Conservation (phyloP, 176 grass and related monocot genomes). For the Oryza officinalis region DNA sequence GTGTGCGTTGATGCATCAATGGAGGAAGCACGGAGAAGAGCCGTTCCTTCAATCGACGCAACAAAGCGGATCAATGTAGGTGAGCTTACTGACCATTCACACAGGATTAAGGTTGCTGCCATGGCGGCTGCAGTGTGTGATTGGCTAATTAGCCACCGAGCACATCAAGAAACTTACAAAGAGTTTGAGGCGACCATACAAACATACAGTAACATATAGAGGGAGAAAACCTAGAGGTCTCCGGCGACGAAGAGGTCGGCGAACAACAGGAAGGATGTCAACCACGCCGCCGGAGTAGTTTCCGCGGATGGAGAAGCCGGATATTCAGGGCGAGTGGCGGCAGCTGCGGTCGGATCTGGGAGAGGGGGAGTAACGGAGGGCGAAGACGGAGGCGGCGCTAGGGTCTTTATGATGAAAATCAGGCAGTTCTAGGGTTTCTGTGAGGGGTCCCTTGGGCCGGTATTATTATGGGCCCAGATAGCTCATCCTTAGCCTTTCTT, state of each 20-base stretch:
- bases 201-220: neutral
- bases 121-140: slow-evolving; percentile 39
- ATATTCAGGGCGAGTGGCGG: neutral
- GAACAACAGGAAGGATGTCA: neutral
- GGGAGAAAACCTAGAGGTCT: neutral
- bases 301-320: neutral
- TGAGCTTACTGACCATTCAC: slow-evolving; percentile 69
- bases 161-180: neutral
- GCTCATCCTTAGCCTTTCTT: too few relatives aligned
- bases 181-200: neutral
- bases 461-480: neutral
- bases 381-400: neutral
- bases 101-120: slow-evolving; percentile 34
- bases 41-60: slow-evolving; percentile 34
- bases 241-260: neutral
- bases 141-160: slow-evolving; percentile 67
- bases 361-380: neutral
- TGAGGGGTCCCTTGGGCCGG: too few relatives aligned
- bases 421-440: neutral
- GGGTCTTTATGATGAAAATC: neutral
- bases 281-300: neutral
- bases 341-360: neutral
- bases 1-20: slow-evolving; percentile 41
- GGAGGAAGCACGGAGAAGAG: slow-evolving; percentile 12
- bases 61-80: slow-evolving; percentile 47